Evolutionary conservation across 2,329 filamentous ascomycete genomes (phyloP), one percentile per base, ranked within the genome.

Genomic region (Stagonosporopsis cucurbitacearum): DNA sequence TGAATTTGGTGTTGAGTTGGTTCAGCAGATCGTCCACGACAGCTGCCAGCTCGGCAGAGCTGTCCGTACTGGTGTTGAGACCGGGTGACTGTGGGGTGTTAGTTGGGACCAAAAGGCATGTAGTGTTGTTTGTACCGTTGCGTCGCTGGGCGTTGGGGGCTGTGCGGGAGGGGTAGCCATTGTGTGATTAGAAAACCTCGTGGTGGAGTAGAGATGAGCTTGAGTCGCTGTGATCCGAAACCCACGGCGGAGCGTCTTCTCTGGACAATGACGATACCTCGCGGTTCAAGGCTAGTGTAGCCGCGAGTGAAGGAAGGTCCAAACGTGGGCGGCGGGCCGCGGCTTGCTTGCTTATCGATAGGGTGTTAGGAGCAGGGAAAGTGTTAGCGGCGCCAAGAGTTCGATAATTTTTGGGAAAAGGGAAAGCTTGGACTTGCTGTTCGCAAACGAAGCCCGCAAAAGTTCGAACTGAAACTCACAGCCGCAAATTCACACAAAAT

Each of bases 11-110:
- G 47, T 90, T 91, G 0, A 97, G 79, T 41, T 91, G 88, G 71
- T 93, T 92, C 4, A 97, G 80, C 2, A 97, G 83, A 36, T 96
- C 91, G 66, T 97, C 93, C 1, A 97, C 88, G 1, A 92, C 91
- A 4, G 86, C 86, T 2, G 87, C 87, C 53, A 96, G 84, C 71
- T 94, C 89, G 39, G 84, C 81, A 9, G 71, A 72, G 48, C 62
- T 62, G 54, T 75, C 73, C 26, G 56, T 58, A 30, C 58, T 65
- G 15, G 66, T 57, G 42, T 62, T 58, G 17, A 66, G 25, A 12
- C 36, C 47, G 15, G 53, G 49, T 0, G 70, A 63, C 64, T 66
- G 50, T 4, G 13, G 4, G 2, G 20, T 4, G 9, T 56, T 20
- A 51, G 36, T 22, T 20, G 6, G 4, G 37, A 58, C 46, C 57